Evolutionary conservation across 2,329 filamentous ascomycete genomes (phyloP), one percentile per base, ranked within the genome.

Genomic region (Blastomyces parvus): DNA sequence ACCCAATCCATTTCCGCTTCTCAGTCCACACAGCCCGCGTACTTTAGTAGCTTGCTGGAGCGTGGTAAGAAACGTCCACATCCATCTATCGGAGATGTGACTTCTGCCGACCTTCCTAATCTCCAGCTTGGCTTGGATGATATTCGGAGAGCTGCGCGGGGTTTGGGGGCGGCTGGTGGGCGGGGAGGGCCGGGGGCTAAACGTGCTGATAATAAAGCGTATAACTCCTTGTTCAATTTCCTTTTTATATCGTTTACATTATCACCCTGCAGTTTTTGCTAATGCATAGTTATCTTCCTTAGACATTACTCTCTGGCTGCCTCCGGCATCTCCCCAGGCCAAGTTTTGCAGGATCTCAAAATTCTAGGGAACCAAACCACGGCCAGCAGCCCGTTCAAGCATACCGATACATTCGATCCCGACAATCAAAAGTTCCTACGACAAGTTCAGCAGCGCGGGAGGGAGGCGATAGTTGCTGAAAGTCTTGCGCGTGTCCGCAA

Each of bases 281-380:
- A 56, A 63, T 27, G n/a, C 14, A 0, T 42, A 3, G 27, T 36
- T 33, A 9, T 56, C 6, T 48, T 36, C 46, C 22, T 22, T 22
- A 92, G 89, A 70, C 93, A 97, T 74, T 97, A 96, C 75, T 82
- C 97, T 50, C 86, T 99, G 59, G 91, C 93, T 36, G 93, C 90
- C 8, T 97, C 94, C 14, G 94, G 94, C 42, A 89, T 99, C 63
- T 91, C 96, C 71, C 90, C 93, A 17, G 88, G 89, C 50, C 84
- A 88, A 66, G 90, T 93, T 17, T 85, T 96, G 60, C 89, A 89
- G 73, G 93, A 97, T 70, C 85, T 99, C 27, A 90, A 90, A 70
- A 84, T 87, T 64, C 86, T 97, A 85, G 74, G 86, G 83, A 70
- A 88, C 88, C 75, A 89, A 85, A 71, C 81, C 83, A 63, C 83